Evolutionary conservation across 805 yeast species (phyloP).

Genomic region (Sugiyamaella mastotermitis): DNA sequence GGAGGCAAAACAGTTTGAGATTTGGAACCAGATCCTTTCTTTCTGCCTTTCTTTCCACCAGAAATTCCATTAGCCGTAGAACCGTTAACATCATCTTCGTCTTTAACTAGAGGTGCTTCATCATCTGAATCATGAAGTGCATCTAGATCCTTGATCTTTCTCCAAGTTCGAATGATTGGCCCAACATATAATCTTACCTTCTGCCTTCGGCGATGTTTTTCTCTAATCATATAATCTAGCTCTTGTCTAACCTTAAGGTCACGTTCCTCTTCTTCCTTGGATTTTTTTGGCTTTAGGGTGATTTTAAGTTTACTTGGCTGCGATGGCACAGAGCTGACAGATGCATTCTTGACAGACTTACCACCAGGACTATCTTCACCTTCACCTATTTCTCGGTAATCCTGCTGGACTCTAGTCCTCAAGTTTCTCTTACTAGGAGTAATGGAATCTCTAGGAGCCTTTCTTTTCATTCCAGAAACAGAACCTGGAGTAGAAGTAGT

Average conservation of each 20-base stretch:
- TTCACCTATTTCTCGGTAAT: conserved; percentile 8
- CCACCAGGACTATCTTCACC: conserved; percentile 5
- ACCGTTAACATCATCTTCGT: neutral
- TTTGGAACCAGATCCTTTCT: neutral
- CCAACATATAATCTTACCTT: conserved; percentile 21
- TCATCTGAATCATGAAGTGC: conserved; percentile 32
- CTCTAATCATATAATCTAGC: conserved; percentile 19
- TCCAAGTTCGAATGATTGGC: conserved; percentile 26
- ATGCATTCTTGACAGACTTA: too few species aligned
- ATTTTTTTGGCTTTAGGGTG: conserved; percentile 2
- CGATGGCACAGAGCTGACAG: too few species aligned
- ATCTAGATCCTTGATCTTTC: conserved; percentile 25
- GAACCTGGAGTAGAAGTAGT: neutral
- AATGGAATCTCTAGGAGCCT: neutral
- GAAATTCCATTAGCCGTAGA: neutral
- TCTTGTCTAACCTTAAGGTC: conserved; percentile 16
- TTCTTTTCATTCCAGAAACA: neutral
- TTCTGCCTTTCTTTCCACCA: neutral
- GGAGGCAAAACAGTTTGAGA: neutral
- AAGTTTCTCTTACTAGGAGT: conserved; percentile 4
- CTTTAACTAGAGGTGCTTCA: conserved; percentile 16
- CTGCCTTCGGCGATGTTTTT: conserved; percentile 19
- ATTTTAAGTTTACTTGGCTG: conserved; percentile 10
- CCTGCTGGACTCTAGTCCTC: neutral
- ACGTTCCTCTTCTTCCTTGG: conserved; percentile 7